Base-by-base conservation (phyloP, 1,284 basidiomycete genomes). In the Wolfiporia cocos region DNA sequence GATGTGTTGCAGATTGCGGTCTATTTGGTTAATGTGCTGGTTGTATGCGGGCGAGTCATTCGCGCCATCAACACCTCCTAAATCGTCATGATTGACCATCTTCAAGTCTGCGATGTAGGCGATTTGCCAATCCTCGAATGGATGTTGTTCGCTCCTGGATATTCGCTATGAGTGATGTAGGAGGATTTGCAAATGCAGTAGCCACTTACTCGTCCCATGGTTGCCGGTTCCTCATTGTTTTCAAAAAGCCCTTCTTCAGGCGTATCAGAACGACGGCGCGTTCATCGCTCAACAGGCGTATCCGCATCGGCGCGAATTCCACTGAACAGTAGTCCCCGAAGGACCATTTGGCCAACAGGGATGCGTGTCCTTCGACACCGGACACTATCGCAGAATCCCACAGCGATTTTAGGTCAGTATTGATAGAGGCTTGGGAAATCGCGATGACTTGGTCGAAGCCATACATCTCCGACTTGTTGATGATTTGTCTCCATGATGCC, bases 371-470 rank as follows among this genome's bases (percentile, higher is more conserved):
- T 10, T 18, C 30, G n/a, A 42, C 37, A 14, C 17, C 20, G 12
- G 36, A 19, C 23, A 49, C 39, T n/a, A n/a, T n/a, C 14, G 51
- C 38, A 2, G 39, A 22, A 6, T 36, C 40, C 46, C 51, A 57
- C 18, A 56, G 42, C 6, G 42, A 38, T 21, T 47, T 42, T 55
- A 62, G 61, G 34, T 58, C 51, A 3, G 41, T 43, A 43, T 61
- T 61, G 49, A 64, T 52, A 1, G 61, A 56, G 3, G 46, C 44
- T 36, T 64, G 58, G 1, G 63, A 59, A 34, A 65, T 46, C 2
- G 60, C 58, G 23, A 46, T 50, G 45, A 64, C 46, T 36, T 59
- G 50, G 46, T 65, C 63, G 50, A 58, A 64, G 34, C 57, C 58
- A 31, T 43, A 42, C 52, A 58, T 55, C 39, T 55, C 47, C 20